A percentile compares a stretch with the other conserved stretches of the same genome.
Evolutionary conservation across 441 rosid species (phyloP).

Genomic region (Adansonia rubrostipa): DNA sequence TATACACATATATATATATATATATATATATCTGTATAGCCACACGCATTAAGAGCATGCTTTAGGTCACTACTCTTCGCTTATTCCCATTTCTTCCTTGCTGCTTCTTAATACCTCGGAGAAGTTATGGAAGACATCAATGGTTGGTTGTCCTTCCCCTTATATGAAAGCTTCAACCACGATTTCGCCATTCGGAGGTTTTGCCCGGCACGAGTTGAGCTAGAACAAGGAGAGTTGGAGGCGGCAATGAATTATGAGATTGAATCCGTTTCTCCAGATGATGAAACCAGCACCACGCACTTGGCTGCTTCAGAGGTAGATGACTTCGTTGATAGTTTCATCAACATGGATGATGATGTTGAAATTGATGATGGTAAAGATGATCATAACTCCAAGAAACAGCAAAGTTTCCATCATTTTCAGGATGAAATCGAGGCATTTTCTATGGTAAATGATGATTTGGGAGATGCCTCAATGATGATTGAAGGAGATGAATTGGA

Average conservation of each 20-base stretch:
- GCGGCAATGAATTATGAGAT: conserved; percentile 35
- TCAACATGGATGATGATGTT: conserved; percentile 47
- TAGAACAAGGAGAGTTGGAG: conserved; percentile 50
- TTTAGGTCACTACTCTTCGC: conserved; percentile 4
- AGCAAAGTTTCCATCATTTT: conserved; percentile 16
- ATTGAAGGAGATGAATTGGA: conserved; percentile 33
- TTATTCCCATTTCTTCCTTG: background rate
- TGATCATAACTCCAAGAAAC: conserved; percentile 4
- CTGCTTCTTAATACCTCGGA: conserved; percentile 15
- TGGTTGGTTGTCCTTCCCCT: conserved; percentile 43
- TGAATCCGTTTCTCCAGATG: conserved; percentile 34
- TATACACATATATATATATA: background rate
- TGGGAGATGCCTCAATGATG: conserved; percentile 33
- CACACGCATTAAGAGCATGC: background rate
- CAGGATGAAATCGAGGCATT: conserved; percentile 30
- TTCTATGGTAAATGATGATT: conserved; percentile 28
- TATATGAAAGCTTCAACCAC: conserved; percentile 44
- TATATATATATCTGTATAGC: background rate
- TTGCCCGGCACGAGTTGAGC: conserved; percentile 65
- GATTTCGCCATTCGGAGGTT: conserved; percentile 69
- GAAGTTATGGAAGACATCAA: conserved; percentile 46
- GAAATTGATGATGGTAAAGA: background rate
- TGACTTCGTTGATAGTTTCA: conserved; percentile 67
- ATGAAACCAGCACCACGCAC: conserved; percentile 27
- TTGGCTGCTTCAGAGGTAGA: conserved; percentile 53